phyloP scores from a whole-genome alignment of 2,329 filamentous ascomycete species.

The Claviceps maximensis region DNA sequence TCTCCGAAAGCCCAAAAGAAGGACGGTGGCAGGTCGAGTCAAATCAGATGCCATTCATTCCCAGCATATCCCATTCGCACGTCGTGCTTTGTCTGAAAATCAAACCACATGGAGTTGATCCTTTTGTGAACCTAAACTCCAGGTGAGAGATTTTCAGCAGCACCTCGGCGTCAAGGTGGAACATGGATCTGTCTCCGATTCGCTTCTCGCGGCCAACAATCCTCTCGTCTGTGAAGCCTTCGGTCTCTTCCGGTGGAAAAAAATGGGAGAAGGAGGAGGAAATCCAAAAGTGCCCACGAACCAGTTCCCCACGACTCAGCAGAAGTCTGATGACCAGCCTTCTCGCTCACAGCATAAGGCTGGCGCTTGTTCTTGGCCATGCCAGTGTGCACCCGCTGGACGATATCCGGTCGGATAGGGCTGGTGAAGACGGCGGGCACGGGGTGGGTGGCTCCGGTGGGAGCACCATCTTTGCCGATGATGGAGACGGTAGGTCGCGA shows the following conservation, averaged over 20 bases:
- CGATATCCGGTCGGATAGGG: conserved; percentile 97
- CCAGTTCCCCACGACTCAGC: conserved; percentile 99
- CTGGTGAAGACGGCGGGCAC: conserved; percentile 94
- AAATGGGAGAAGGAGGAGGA: not conserved
- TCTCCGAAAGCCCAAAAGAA: not conserved
- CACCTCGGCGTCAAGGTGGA: not conserved
- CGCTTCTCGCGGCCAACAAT: not conserved
- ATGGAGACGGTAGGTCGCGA: conserved; percentile 96
- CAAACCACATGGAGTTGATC: not conserved
- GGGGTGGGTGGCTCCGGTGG: conserved; percentile 78
- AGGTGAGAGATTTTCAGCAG: not conserved
- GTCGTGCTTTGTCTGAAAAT: not conserved
- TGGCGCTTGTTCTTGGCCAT: conserved; percentile 99
- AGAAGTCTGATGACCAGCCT: conserved; percentile 99
- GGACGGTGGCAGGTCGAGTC: not conserved
- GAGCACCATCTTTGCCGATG: conserved; percentile 88
- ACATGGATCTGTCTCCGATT: not conserved
- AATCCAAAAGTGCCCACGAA: conserved; percentile 36
- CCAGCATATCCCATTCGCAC: not conserved
- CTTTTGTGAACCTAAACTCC: not conserved
- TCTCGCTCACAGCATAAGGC: conserved; percentile 98
- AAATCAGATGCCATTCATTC: not conserved
- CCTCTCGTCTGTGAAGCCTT: not conserved
- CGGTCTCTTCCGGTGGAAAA: not conserved
- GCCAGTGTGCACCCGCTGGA: conserved; percentile 97